Base-by-base conservation (phyloP, 139 green algal species). In the Coelastrella sp. region DNA sequence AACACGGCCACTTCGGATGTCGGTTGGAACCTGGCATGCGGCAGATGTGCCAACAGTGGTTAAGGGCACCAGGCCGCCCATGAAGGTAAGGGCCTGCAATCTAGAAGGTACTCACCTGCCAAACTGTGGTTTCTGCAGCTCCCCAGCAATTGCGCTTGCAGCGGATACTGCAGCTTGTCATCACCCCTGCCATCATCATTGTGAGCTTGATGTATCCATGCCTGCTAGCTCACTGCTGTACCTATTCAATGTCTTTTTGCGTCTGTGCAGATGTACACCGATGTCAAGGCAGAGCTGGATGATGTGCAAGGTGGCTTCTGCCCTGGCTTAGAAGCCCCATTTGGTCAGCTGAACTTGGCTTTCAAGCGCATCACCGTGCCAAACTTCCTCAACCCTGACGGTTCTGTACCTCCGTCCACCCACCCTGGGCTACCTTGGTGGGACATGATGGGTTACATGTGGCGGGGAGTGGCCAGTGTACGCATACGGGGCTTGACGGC, bases 231-330 rank as follows among this genome's bases (percentile, higher is more conserved):
- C 17, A 14, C 80, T 68, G 7, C 17, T 68, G 7, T 66, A 8
- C 35, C 1, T 19, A 59, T 49, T 75, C 59, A 73, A 22, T 75
- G 74, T 80, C 20, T 22, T 60, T 84, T 87, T n/a, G n/a, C n/a
- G n/a, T 59, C 15, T 25, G 9, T 87, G 58, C 87, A 91, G 92
- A 92, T 95, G 74, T 98, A 96, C 92, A 97, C 95, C 0, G 95
- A 97, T 75, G 56, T 96, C 27, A 58, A 80, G 7, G 76, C 93
- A 0, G 89, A 93, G 27, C 91, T 92, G 57, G 70, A 89, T 9
- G 85, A 90, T 14, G 87, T 94, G 19, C n/a, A 70, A 4, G 92
- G 91, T 56, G 89, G 66, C 61, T 96, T 94, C 87, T 91, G 92
- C 61, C 75, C 88, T 17, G 95, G 94, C 14, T 83, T 96, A 35